Evolutionary conservation across 768 basidiomycete species (phyloP).

Genomic region (Kwoniella europaea): DNA sequence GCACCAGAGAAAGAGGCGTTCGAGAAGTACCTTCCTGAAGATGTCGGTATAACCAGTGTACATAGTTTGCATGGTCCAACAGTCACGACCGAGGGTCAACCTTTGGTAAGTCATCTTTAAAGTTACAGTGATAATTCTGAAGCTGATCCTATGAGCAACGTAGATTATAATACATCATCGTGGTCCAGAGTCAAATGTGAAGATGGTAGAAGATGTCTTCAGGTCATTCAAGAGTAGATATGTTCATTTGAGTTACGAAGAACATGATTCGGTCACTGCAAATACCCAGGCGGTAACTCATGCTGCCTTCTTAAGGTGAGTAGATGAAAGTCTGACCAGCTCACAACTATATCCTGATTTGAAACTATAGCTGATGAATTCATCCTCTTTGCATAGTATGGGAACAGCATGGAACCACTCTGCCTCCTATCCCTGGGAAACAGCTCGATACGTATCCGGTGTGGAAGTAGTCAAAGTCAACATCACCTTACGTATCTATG

Average conservation of each 20-base stretch:
- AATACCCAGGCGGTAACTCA: slow-evolving; percentile 99
- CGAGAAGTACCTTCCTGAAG: slow-evolving; percentile 80
- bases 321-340: not conserved
- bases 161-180: slow-evolving; percentile 90
- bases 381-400: slow-evolving; percentile 68
- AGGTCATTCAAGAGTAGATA: slow-evolving; percentile 78
- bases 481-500: slow-evolving; percentile 92
- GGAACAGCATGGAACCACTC: slow-evolving; percentile 90
- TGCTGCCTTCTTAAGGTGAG: slow-evolving; percentile 90
- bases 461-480: slow-evolving; percentile 99
- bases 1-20: slow-evolving; percentile 86
- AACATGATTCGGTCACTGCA: slow-evolving; percentile 94
- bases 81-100: slow-evolving; percentile 85
- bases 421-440: slow-evolving; percentile 88
- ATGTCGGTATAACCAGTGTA: slow-evolving; percentile 86
- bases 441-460: slow-evolving; percentile 88
- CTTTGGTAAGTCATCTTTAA: slow-evolving; percentile 67
- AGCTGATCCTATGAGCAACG: not conserved
- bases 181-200: slow-evolving; percentile 72
- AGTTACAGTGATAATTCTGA: not conserved
- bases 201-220: slow-evolving; percentile 80
- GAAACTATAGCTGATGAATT: no score
- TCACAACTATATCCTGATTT: slow-evolving; percentile 1
- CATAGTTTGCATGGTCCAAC: slow-evolving; percentile 94
- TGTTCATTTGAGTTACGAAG: slow-evolving; percentile 92